phyloP scores from a whole-genome alignment of 1,284 basidiomycete species.

The Trichosporon faecale region DNA sequence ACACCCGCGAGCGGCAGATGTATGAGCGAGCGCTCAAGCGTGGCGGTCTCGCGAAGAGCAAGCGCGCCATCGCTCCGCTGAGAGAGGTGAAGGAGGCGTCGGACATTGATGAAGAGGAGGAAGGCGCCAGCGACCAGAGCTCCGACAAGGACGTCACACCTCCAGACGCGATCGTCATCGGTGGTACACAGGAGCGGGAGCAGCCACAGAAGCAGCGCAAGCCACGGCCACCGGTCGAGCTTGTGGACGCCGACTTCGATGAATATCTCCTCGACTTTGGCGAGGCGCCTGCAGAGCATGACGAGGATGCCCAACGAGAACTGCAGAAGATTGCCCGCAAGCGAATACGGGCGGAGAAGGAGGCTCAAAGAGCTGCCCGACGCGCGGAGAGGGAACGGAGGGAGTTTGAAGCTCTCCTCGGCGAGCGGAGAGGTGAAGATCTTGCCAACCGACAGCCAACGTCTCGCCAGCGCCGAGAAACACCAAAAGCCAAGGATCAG shows the following conservation, averaged over 20 bases:
- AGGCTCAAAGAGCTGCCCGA: constrained; percentile 23
- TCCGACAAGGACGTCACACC: constrained; percentile 16
- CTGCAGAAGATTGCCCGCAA: constrained; percentile 40
- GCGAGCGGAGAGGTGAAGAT: constrained; percentile 11
- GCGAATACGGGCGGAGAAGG: constrained; percentile 33
- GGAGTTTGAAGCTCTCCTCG: constrained; percentile 34
- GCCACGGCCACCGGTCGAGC: constrained; percentile 17
- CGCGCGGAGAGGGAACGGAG: constrained; percentile 29
- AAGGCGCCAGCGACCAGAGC: neutral
- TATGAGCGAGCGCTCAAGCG: constrained; percentile 43
- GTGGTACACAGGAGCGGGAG: constrained; percentile 31
- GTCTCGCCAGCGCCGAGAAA: neutral
- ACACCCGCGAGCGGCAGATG: constrained; percentile 46
- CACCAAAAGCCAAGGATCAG: neutral
- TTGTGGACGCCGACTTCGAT: constrained; percentile 40
- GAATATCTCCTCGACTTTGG: constrained; percentile 44
- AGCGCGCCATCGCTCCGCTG: constrained; percentile 18
- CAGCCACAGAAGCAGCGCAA: constrained; percentile 12
- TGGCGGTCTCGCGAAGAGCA: constrained; percentile 42
- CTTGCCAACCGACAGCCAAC: neutral
- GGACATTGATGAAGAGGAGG: constrained; percentile 25
- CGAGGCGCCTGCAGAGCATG: constrained; percentile 32
- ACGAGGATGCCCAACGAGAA: constrained; percentile 19
- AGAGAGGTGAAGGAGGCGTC: constrained; percentile 13
- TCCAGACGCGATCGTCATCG: constrained; percentile 42